phyloP scores from a whole-genome alignment of 2,329 filamentous ascomycete species.

The Alternaria ethzedia region DNA sequence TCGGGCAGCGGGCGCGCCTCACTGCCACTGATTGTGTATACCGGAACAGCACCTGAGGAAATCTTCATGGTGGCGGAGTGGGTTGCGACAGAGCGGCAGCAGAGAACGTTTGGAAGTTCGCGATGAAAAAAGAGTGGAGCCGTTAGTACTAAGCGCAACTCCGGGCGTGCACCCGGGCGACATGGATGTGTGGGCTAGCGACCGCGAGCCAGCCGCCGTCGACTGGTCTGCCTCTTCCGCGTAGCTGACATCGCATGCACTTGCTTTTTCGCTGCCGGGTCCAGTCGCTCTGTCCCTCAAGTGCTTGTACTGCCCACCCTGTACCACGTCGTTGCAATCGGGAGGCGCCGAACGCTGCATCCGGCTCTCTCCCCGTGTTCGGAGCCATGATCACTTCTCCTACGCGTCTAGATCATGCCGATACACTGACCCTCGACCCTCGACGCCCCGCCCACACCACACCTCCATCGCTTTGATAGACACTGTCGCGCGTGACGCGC shows the following conservation, averaged over 20 bases:
- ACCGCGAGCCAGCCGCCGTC: not conserved
- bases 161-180: not conserved
- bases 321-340: not conserved
- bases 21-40: conserved; percentile 94
- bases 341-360: not conserved
- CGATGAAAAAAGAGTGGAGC: conserved; percentile 5
- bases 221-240: not conserved
- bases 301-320: not conserved
- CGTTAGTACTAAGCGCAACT: not conserved
- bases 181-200: not conserved
- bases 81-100: conserved; percentile 2
- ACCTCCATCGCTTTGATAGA: conserved; percentile 10
- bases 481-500: conserved; percentile 22
- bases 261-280: not conserved
- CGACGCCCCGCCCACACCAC: conserved; percentile 6
- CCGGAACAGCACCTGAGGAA: conserved; percentile 80
- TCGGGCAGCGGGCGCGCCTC: conserved; percentile 88
- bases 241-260: not conserved
- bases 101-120: conserved; percentile 1
- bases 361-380: conserved; percentile 9
- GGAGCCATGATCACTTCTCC: conserved; percentile 33
- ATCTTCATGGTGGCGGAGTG: conserved; percentile 69
- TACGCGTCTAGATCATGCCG: conserved; percentile 32
- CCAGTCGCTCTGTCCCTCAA: not conserved
- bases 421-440: conserved; percentile 25